Evolutionary conservation across 2,329 filamentous ascomycete species (phyloP).

Genomic region (Aspergillus arachidicola): DNA sequence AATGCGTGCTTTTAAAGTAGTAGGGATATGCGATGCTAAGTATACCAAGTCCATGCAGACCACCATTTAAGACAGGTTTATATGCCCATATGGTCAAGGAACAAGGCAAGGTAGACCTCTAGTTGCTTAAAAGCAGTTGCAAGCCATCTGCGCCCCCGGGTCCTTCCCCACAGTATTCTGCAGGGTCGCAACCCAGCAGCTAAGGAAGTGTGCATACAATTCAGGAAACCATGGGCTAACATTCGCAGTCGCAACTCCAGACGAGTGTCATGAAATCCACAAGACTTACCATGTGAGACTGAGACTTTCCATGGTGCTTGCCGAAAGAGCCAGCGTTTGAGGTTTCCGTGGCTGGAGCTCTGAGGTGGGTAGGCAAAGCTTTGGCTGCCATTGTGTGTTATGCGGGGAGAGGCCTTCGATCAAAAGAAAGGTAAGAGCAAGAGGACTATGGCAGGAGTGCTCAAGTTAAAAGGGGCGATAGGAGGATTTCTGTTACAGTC

Average conservation of each 20-base stretch:
- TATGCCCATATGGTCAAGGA: background rate
- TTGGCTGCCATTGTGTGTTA: constrained; percentile 67
- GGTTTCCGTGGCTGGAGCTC: constrained; percentile 55
- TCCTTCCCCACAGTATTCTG: background rate
- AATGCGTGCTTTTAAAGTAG: constrained; percentile 3
- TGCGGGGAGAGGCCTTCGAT: constrained; percentile 5
- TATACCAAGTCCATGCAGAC: background rate
- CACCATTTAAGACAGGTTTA: background rate
- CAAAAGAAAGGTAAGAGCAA: constrained; percentile 5
- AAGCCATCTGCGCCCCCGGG: background rate
- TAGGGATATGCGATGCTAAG: background rate
- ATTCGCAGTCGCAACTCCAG: background rate
- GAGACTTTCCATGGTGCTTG: constrained; percentile 58
- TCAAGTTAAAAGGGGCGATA: background rate
- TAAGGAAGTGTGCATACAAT: background rate
- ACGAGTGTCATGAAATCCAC: background rate
- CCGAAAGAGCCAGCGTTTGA: constrained; percentile 40
- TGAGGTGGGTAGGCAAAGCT: constrained; percentile 83
- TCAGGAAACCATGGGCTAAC: background rate
- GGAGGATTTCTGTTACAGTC: background rate
- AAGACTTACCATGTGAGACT: constrained; percentile 58
- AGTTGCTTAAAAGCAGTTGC: background rate
- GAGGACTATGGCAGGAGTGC: background rate
- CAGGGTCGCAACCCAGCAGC: background rate
- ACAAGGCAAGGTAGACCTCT: background rate